Conservation (phyloP, 2,329 filamentous ascomycete genomes). For the Amphichorda felina region DNA sequence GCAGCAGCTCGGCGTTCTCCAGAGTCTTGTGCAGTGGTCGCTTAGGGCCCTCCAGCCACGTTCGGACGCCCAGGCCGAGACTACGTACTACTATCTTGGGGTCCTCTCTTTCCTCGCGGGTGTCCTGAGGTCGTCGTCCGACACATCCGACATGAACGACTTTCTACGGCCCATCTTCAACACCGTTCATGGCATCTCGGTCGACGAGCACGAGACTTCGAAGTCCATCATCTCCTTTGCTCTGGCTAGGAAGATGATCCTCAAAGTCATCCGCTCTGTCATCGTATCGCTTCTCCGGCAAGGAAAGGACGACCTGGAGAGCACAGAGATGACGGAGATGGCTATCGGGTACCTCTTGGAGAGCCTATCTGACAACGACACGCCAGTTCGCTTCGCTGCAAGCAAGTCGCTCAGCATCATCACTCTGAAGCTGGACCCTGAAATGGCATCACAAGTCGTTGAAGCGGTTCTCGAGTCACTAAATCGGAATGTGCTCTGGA, state of each 20-base stretch:
- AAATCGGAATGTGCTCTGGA: conserved; percentile 44
- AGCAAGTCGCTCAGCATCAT: conserved; percentile 89
- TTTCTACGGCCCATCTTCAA: conserved; percentile 57
- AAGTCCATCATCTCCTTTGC: conserved; percentile 56
- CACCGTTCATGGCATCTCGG: conserved; percentile 46
- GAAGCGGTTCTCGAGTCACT: conserved; percentile 70
- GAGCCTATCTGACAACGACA: conserved; percentile 74
- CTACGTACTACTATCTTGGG: conserved; percentile 61
- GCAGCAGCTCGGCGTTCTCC: conserved; percentile 62
- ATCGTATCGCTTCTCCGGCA: conserved; percentile 53
- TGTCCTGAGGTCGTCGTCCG: conserved; percentile 55
- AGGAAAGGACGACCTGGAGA: conserved; percentile 24
- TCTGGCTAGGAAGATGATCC: conserved; percentile 65
- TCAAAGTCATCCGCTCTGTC: conserved; percentile 75
- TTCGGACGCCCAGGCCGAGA: conserved; percentile 10
- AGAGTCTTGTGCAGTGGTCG: conserved; percentile 59
- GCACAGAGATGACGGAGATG: conserved; percentile 56
- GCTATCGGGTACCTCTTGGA: conserved; percentile 74
- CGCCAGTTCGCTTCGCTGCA: conserved; percentile 77
- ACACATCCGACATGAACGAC: conserved; percentile 61
- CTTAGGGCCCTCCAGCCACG: conserved; percentile 43
- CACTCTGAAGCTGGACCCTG: conserved; percentile 63
- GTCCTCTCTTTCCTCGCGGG: conserved; percentile 70
- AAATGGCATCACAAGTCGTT: conserved; percentile 78
- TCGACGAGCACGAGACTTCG: conserved; percentile 33